A percentile compares a stretch with the other conserved stretches of the same genome.
Conservation (phyloP, 208 protist genomes). For the Leishmania aethiopica region DNA sequence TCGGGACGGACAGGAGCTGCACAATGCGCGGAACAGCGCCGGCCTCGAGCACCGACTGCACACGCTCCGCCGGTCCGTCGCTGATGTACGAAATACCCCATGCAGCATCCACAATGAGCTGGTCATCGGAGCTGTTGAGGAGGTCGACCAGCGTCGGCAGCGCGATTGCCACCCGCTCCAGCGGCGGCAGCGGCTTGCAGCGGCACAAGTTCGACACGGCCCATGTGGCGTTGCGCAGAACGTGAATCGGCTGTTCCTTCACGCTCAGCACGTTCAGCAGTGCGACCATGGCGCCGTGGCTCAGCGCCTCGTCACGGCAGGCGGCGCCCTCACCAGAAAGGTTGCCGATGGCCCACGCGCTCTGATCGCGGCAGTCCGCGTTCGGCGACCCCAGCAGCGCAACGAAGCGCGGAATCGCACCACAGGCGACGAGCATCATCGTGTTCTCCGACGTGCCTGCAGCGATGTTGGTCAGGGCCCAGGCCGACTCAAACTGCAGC, state of each 20-base stretch:
- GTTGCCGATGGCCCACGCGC: slow-evolving; percentile 99
- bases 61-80: slow-evolving; percentile 95
- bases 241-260: slow-evolving; percentile 57
- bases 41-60: slow-evolving; percentile 94
- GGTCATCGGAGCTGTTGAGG: slow-evolving; percentile 89
- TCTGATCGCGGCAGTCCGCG: slow-evolving; percentile 96
- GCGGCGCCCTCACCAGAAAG: slow-evolving; percentile 96
- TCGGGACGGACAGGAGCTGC: slow-evolving; percentile 90
- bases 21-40: slow-evolving; percentile 91
- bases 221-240: slow-evolving; percentile 97
- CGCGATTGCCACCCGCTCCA: slow-evolving; percentile 72
- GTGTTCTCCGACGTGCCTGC: slow-evolving; percentile 97
- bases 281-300: slow-evolving; percentile 66
- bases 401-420: slow-evolving; percentile 96
- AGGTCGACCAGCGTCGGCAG: slow-evolving; percentile 92
- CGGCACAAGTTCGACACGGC: slow-evolving; percentile 98
- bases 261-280: slow-evolving; percentile 77
- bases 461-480: slow-evolving; percentile 99
- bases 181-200: slow-evolving; percentile 94
- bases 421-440: slow-evolving; percentile 85
- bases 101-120: slow-evolving; percentile 96
- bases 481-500: slow-evolving; percentile 98
- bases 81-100: slow-evolving; percentile 98
- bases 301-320: slow-evolving; percentile 94
- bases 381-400: slow-evolving; percentile 89